phyloP scores from a whole-genome alignment of 108 stramenopile species.

The Skeletonema grethae region DNA sequence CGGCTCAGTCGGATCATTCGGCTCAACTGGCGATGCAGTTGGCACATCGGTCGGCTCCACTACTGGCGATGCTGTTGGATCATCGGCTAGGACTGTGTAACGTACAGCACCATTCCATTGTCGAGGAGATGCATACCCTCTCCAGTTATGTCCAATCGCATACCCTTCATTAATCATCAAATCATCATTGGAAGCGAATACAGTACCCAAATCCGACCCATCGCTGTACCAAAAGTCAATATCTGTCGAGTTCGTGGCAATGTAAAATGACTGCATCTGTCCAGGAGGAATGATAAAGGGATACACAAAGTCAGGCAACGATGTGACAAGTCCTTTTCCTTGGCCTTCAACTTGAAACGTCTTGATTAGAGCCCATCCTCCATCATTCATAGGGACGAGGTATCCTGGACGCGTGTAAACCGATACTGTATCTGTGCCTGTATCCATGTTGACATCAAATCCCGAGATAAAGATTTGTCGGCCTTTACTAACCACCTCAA shows the following conservation, averaged over 20 bases:
- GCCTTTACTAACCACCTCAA: slow-evolving; percentile 11
- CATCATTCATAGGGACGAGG: slow-evolving; percentile 11
- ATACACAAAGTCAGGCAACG: slow-evolving; percentile 5
- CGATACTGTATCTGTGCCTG: background rate
- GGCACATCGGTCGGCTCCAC: background rate
- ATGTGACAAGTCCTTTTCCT: slow-evolving; percentile 15
- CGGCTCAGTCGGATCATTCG: background rate
- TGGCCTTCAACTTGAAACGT: slow-evolving; percentile 11
- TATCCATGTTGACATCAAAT: slow-evolving; percentile 23
- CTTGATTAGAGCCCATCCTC: slow-evolving; percentile 14
- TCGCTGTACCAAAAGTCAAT: slow-evolving; percentile 18
- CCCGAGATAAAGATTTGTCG: background rate
- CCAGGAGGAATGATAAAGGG: slow-evolving; percentile 7
- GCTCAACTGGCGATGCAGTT: background rate
- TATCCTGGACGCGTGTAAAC: slow-evolving; percentile 14
- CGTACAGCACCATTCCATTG: slow-evolving; percentile 15
- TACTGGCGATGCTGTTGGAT: slow-evolving; percentile 1
- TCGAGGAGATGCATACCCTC: slow-evolving; percentile 9
- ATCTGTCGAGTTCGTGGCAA: background rate
- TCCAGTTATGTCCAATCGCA: slow-evolving; percentile 2
- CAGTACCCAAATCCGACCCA: slow-evolving; percentile 1
- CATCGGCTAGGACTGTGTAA: background rate
- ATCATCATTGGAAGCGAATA: slow-evolving; percentile 8
- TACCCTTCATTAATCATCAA: slow-evolving; percentile 14
- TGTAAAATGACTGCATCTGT: slow-evolving; percentile 20